These are phyloP conservation scores for Hemileia vastatrix DNA, from an alignment of 1,284 basidiomycete genomes.

Conservation along the genomic window DNA sequence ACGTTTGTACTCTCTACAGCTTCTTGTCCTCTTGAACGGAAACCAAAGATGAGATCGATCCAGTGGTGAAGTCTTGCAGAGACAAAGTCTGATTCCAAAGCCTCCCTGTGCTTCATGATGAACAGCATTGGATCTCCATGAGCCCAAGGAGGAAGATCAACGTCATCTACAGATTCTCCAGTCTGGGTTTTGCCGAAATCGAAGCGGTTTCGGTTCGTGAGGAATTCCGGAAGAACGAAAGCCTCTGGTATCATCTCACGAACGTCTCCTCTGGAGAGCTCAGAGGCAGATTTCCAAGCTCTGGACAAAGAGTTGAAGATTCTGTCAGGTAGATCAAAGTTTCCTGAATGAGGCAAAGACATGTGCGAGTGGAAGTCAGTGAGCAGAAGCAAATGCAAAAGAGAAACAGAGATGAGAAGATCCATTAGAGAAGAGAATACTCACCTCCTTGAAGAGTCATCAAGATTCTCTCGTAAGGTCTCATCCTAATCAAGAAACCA, in stretches of 20 bases:
- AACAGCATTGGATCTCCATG: slow-evolving; percentile 74
- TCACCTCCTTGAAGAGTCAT: slow-evolving; percentile 63
- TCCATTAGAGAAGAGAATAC: not conserved
- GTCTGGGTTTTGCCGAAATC: slow-evolving; percentile 77
- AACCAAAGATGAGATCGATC: slow-evolving; percentile 67
- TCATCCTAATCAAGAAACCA: slow-evolving; percentile 80
- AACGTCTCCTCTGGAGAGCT: slow-evolving; percentile 81
- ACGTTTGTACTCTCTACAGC: slow-evolving; percentile 61
- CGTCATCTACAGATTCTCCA: slow-evolving; percentile 74
- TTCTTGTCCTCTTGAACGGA: slow-evolving; percentile 33
- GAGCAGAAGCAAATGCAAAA: no score
- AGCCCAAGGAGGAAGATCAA: slow-evolving; percentile 85
- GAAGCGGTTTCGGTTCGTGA: slow-evolving; percentile 51
- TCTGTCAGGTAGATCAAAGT: slow-evolving; percentile 90
- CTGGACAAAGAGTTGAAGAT: slow-evolving; percentile 64
- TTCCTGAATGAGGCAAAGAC: no score
- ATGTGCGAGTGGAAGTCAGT: no score
- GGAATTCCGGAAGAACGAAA: slow-evolving; percentile 53
- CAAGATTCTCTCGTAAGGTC: slow-evolving; percentile 86
- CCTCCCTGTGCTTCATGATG: slow-evolving; percentile 70
- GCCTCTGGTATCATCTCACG: slow-evolving; percentile 91
- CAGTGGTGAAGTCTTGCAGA: slow-evolving; percentile 74
- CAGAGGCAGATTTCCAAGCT: slow-evolving; percentile 74
- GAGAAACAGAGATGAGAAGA: not conserved
- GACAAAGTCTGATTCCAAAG: slow-evolving; percentile 79